These are phyloP conservation scores for Colletotrichum higginsianum DNA, from an alignment of 2,329 filamentous ascomycete genomes.

Conservation along the genomic window DNA sequence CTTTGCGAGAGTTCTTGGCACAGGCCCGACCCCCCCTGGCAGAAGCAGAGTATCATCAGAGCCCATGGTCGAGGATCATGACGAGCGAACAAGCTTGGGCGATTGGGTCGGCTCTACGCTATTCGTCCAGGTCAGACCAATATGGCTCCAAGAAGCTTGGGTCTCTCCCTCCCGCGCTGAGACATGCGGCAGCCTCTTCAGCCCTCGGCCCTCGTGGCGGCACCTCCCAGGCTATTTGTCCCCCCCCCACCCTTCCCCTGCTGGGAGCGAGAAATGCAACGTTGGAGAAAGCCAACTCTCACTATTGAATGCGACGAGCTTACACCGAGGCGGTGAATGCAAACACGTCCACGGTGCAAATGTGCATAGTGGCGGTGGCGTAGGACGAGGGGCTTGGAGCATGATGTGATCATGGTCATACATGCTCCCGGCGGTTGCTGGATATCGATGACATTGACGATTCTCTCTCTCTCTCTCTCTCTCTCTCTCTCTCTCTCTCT, in stretches of 20 bases:
- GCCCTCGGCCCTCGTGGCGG: conserved; percentile 31
- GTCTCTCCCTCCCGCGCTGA: conserved; percentile 11
- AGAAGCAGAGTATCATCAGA: background rate
- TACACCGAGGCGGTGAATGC: conserved; percentile 23
- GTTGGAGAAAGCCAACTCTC: background rate
- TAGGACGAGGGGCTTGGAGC: background rate
- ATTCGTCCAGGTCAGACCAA: background rate
- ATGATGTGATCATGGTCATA: background rate
- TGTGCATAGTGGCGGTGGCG: conserved; percentile 13
- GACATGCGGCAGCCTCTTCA: conserved; percentile 40
- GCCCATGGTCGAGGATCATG: conserved; percentile 12
- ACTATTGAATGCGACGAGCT: conserved; percentile 24
- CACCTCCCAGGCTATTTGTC: conserved; percentile 10
- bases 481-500: no score
- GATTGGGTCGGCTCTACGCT: conserved; percentile 18
- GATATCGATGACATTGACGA: conserved; percentile 3
- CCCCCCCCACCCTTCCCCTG: no score
- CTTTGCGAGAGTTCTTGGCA: conserved; percentile 1
- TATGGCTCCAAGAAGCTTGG: background rate
- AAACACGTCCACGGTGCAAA: background rate
- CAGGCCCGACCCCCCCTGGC: background rate
- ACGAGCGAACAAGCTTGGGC: background rate
- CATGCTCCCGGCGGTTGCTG: background rate
- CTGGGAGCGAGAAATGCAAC: conserved; percentile 18
- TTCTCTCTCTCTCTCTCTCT: no score